Conservation (phyloP, 257 asterid species). For the Fraxinus americana region DNA sequence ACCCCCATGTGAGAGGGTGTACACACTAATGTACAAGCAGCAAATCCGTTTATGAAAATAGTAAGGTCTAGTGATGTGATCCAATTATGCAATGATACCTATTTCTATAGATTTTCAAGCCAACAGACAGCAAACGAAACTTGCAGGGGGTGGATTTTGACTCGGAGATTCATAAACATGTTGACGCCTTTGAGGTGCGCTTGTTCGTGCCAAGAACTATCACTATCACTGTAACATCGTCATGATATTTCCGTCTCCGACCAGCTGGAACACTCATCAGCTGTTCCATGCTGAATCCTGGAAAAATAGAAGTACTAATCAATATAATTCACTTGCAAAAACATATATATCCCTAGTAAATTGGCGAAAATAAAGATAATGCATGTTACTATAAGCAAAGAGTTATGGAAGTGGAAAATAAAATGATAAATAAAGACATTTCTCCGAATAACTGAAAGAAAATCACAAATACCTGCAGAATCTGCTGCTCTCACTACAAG, state of each 20-base stretch:
- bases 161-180: constrained; percentile 42
- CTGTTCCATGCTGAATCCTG: constrained; percentile 90
- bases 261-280: constrained; percentile 92
- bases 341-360: not conserved
- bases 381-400: not conserved
- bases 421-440: not conserved
- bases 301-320: not conserved
- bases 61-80: not conserved
- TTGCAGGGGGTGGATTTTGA: not conserved
- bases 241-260: constrained; percentile 85
- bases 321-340: not conserved
- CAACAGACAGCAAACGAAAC: constrained; percentile 23
- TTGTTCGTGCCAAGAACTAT: constrained; percentile 72
- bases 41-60: not conserved
- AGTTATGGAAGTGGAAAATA: constrained; percentile 15
- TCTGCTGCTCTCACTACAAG: constrained; percentile 91
- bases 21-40: too few species aligned
- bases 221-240: constrained; percentile 86
- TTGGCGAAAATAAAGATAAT: not conserved
- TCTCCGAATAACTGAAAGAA: not conserved
- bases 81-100: not conserved
- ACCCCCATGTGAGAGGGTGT: too few species aligned
- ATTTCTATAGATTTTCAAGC: constrained; percentile 7
- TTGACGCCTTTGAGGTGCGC: constrained; percentile 90
- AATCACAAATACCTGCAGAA: constrained; percentile 65